Conservation (phyloP, 2,329 filamentous ascomycete species). For the Claviceps capensis region DNA sequence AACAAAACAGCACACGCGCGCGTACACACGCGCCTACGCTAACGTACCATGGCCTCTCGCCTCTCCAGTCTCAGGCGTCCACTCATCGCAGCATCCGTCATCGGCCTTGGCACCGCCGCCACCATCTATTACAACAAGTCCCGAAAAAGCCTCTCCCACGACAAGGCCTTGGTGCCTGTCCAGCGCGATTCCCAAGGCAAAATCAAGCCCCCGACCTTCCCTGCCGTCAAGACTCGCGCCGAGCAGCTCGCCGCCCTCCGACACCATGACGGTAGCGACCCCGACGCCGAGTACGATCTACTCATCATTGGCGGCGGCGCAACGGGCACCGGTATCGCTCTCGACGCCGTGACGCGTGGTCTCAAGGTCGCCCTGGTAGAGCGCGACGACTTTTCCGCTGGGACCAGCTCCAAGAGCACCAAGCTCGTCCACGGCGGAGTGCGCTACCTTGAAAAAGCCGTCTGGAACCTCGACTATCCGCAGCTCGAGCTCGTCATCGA, state of each 20-base stretch:
- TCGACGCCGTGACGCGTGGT: conserved; percentile 67
- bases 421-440: conserved; percentile 80
- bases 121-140: conserved; percentile 17
- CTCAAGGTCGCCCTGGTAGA: conserved; percentile 71
- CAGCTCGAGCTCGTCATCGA: conserved; percentile 73
- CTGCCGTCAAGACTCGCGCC: conserved; percentile 19
- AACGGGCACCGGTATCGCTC: conserved; percentile 66
- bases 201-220: conserved; percentile 25
- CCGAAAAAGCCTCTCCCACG: conserved; percentile 17
- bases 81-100: conserved; percentile 16
- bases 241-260: conserved; percentile 28
- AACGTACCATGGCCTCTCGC: conserved; percentile 19
- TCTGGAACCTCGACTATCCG: conserved; percentile 73
- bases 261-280: conserved; percentile 15
- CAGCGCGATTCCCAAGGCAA: conserved; percentile 22
- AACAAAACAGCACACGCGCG: background rate
- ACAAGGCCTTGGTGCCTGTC: conserved; percentile 19
- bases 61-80: conserved; percentile 22
- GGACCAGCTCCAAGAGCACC: conserved; percentile 76
- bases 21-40: background rate
- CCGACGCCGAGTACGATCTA: conserved; percentile 49
- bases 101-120: conserved; percentile 16
- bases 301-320: conserved; percentile 69
- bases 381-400: conserved; percentile 68
- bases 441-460: conserved; percentile 73